These are phyloP conservation scores for Cyberlindnera sargentensis DNA, from an alignment of 805 yeast genomes.

Conservation along the genomic window DNA sequence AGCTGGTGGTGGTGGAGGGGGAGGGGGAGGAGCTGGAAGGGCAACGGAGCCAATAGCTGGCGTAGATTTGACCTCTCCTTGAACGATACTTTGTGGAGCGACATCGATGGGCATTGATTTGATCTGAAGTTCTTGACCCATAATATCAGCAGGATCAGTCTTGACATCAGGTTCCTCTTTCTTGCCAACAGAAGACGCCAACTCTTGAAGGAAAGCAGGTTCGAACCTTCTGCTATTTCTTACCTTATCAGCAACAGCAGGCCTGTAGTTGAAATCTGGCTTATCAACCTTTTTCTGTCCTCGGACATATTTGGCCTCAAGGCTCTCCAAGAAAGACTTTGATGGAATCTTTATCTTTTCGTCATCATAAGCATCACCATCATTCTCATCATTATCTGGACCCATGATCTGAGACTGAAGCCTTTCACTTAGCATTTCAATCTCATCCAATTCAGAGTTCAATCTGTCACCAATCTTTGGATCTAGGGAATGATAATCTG, in stretches of 20 bases:
- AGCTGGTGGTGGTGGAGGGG: slow-evolving; percentile 6
- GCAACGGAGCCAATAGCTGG: slow-evolving; percentile 18
- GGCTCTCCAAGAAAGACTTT: slow-evolving; percentile 20
- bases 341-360: slow-evolving; percentile 10
- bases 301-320: slow-evolving; percentile 39
- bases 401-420: slow-evolving; percentile 5
- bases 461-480: slow-evolving; percentile 34
- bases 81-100: neutral
- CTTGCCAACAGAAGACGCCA: slow-evolving; percentile 42
- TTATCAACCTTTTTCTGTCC: slow-evolving; percentile 33
- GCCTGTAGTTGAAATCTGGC: slow-evolving; percentile 15
- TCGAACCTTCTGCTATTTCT: slow-evolving; percentile 32
- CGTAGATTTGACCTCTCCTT: slow-evolving; percentile 11
- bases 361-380: neutral
- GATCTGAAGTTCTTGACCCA: too few relatives aligned
- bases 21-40: slow-evolving; percentile 26
- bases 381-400: neutral
- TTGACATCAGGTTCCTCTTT: slow-evolving; percentile 16
- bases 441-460: slow-evolving; percentile 30
- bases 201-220: slow-evolving; percentile 47
- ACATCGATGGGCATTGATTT: too few relatives aligned
- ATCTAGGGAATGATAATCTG: slow-evolving; percentile 22
- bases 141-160: slow-evolving; percentile 3
- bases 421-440: slow-evolving; percentile 19
- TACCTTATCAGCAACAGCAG: slow-evolving; percentile 22